Evolutionary conservation across 768 basidiomycete genomes (phyloP).

Genomic region (Suillus spraguei): DNA sequence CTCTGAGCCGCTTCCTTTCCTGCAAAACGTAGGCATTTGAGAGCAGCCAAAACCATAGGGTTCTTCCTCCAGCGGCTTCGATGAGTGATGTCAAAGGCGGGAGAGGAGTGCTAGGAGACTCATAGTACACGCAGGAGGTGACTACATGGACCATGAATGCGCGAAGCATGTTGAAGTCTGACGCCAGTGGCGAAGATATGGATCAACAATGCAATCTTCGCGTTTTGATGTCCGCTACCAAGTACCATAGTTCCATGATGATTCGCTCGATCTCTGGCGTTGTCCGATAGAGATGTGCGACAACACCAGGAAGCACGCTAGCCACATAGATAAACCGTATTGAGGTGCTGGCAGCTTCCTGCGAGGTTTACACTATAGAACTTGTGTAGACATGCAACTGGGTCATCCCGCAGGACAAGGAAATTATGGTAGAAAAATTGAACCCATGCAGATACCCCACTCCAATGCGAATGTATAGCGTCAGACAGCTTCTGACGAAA

Average conservation of each 20-base stretch:
- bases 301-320: conserved; percentile 4
- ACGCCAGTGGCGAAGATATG: conserved; percentile 5
- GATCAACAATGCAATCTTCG: conserved; percentile 1
- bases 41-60: conserved; percentile 3
- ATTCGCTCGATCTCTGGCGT: conserved; percentile 2
- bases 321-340: conserved; percentile 1
- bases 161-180: conserved; percentile 5
- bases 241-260: conserved; percentile 8
- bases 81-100: conserved; percentile 5
- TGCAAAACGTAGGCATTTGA: conserved; percentile 2
- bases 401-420: conserved; percentile 2
- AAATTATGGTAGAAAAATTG: conserved; percentile 4
- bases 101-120: not conserved
- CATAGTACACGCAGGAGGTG: conserved; percentile 7
- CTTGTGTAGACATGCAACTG: not conserved
- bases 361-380: conserved; percentile 1
- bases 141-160: conserved; percentile 4
- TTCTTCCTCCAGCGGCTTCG: conserved; percentile 4
- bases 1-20: conserved; percentile 5
- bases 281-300: conserved; percentile 1
- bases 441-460: conserved; percentile 2
- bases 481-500: conserved; percentile 6
- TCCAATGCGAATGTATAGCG: not conserved
- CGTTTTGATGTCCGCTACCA: not conserved
- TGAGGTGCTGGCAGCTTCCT: conserved; percentile 4